Conservation (phyloP, 495 filamentous ascomycete species). For the Hyaloscypha finlandica region DNA sequence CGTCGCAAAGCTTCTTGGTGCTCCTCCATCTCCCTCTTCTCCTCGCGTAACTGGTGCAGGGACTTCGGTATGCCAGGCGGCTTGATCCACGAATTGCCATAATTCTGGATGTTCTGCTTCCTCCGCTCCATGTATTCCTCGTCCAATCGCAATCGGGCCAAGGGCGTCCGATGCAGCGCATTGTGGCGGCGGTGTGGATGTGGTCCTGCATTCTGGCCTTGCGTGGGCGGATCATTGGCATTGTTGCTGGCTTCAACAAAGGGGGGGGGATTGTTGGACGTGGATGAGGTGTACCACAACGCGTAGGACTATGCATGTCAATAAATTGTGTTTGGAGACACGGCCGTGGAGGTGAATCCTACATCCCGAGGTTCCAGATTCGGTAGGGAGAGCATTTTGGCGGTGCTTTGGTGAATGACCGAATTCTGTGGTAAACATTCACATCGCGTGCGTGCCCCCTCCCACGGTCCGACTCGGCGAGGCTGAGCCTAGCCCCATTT, state of each 20-base stretch:
- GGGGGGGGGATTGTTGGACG: slow-evolving; percentile 29
- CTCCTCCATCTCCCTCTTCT: slow-evolving; percentile 77
- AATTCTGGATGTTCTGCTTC: slow-evolving; percentile 70
- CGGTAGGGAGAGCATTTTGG: slow-evolving; percentile 67
- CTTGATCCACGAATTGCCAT: slow-evolving; percentile 76
- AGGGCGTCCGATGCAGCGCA: slow-evolving; percentile 46
- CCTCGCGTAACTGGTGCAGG: slow-evolving; percentile 73
- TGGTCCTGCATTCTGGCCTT: slow-evolving; percentile 26
- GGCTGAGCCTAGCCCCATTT: not conserved
- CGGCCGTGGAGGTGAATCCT: slow-evolving; percentile 34
- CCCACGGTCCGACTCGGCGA: not conserved
- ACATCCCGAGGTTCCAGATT: slow-evolving; percentile 73
- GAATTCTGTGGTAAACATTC: not conserved
- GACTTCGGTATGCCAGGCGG: slow-evolving; percentile 78
- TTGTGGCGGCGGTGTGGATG: slow-evolving; percentile 27
- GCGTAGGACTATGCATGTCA: slow-evolving; percentile 58
- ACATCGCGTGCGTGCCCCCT: not conserved
- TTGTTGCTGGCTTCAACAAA: slow-evolving; percentile 38
- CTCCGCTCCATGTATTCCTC: slow-evolving; percentile 68
- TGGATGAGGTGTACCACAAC: slow-evolving; percentile 64
- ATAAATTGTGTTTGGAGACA: not conserved
- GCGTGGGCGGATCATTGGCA: slow-evolving; percentile 25
- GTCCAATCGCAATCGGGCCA: slow-evolving; percentile 66
- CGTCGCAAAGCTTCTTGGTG: slow-evolving; percentile 68
- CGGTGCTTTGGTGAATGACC: not conserved